A percentile compares a stretch with the other conserved stretches of the same genome.
Conservation (phyloP, 768 basidiomycete genomes). For the Termitomyces sp. region DNA sequence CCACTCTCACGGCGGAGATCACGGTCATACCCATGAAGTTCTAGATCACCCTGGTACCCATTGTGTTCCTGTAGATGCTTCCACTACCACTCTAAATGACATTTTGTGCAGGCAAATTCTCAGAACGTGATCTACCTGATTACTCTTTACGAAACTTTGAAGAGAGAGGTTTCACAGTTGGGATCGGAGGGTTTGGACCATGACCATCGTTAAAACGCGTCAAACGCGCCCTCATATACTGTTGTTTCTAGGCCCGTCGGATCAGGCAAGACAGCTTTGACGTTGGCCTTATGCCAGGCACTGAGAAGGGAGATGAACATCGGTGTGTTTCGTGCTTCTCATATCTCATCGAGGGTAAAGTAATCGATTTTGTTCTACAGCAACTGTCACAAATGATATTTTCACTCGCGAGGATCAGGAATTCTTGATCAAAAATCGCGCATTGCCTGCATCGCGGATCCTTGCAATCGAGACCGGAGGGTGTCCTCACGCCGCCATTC, state of each 20-base stretch:
- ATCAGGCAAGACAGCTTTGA: slow-evolving; percentile 94
- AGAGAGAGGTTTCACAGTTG: slow-evolving; percentile 93
- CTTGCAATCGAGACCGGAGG: slow-evolving; percentile 97
- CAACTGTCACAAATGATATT: slow-evolving; percentile 98
- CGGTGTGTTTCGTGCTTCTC: slow-evolving; percentile 42
- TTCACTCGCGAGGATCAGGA: slow-evolving; percentile 98
- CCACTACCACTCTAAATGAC: neutral
- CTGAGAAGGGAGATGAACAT: slow-evolving; percentile 87
- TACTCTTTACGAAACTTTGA: slow-evolving; percentile 79
- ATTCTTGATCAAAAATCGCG: slow-evolving; percentile 90
- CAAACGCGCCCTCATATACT: neutral
- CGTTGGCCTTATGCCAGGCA: slow-evolving; percentile 81
- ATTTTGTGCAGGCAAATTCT: slow-evolving; percentile 66
- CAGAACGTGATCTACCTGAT: slow-evolving; percentile 90
- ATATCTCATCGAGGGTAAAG: neutral
- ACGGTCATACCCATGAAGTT: slow-evolving; percentile 94
- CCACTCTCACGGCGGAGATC: slow-evolving; percentile 66
- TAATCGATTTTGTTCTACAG: slow-evolving; percentile 30
- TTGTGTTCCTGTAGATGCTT: neutral
- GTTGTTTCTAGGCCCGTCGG: slow-evolving; percentile 79
- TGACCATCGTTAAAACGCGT: neutral
- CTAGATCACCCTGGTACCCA: slow-evolving; percentile 79
- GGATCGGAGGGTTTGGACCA: slow-evolving; percentile 85
- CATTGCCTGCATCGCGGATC: slow-evolving; percentile 80
- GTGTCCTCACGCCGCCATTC: slow-evolving; percentile 96